These are phyloP conservation scores for Cyclanthera cordifolia DNA, from an alignment of 306 rosid species.

Conservation along the genomic window DNA sequence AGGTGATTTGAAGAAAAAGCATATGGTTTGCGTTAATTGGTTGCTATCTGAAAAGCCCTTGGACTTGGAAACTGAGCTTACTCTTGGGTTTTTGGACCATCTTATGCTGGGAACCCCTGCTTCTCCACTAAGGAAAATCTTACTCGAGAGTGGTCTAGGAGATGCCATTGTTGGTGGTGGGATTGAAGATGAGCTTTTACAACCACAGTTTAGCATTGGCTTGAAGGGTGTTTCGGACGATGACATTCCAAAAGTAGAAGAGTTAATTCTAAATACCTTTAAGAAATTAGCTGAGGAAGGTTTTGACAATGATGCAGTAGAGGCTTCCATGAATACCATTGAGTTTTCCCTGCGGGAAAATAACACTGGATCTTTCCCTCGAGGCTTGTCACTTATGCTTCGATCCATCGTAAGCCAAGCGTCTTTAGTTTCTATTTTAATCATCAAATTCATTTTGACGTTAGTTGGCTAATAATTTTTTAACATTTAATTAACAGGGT, in stretches of 20 bases:
- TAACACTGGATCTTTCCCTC: slow-evolving; percentile 97
- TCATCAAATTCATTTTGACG: slow-evolving; percentile 9
- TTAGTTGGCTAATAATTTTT: neutral
- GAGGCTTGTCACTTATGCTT: slow-evolving; percentile 91
- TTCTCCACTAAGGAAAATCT: slow-evolving; percentile 81
- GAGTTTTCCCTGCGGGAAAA: slow-evolving; percentile 96
- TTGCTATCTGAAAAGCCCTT: slow-evolving; percentile 85
- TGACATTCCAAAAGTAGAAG: slow-evolving; percentile 78
- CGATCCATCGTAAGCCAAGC: slow-evolving; percentile 90
- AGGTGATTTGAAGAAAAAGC: slow-evolving; percentile 74
- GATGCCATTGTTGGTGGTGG: slow-evolving; percentile 98
- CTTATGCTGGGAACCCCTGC: slow-evolving; percentile 99
- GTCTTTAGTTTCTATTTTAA: slow-evolving; percentile 6
- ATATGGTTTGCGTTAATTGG: slow-evolving; percentile 90
- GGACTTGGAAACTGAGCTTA: slow-evolving; percentile 64
- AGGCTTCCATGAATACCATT: slow-evolving; percentile 98
- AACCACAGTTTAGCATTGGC: slow-evolving; percentile 92
- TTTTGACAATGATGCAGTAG: slow-evolving; percentile 75
- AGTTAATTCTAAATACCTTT: slow-evolving; percentile 48
- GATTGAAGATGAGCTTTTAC: slow-evolving; percentile 91
- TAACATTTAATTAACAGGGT: slow-evolving; percentile 36
- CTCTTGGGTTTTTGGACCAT: slow-evolving; percentile 87
- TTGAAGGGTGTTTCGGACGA: slow-evolving; percentile 74
- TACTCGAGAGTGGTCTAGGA: slow-evolving; percentile 91
- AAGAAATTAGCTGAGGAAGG: slow-evolving; percentile 73